Evolutionary conservation across 2,329 filamentous ascomycete genomes (phyloP).

Genomic region (Hypomyces perniciosus): DNA sequence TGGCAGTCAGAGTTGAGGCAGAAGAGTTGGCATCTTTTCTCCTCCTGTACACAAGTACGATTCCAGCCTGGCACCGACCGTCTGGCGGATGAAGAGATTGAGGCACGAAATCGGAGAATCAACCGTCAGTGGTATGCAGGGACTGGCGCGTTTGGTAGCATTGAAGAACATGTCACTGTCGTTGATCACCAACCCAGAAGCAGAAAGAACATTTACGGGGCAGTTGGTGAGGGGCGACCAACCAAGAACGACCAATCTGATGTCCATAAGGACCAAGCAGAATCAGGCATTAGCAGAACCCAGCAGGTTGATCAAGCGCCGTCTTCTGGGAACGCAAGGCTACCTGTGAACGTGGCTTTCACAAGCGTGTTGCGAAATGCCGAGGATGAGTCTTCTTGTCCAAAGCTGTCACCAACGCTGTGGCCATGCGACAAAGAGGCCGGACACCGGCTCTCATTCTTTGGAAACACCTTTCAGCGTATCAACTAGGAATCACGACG

Average conservation of each 20-base stretch:
- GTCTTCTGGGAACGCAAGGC: too few relatives aligned
- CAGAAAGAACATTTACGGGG: not conserved
- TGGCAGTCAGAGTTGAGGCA: not conserved
- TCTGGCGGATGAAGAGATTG: constrained; percentile 19
- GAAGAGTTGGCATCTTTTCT: not conserved
- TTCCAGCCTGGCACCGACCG: constrained; percentile 17
- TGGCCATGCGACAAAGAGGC: too few relatives aligned
- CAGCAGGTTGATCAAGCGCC: too few relatives aligned
- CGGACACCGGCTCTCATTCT: too few relatives aligned
- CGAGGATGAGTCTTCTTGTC: too few relatives aligned
- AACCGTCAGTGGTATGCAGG: constrained; percentile 13
- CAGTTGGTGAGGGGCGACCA: constrained; percentile 6
- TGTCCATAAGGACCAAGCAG: not conserved
- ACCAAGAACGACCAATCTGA: not conserved
- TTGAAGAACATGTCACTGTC: constrained; percentile 29
- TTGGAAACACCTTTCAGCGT: too few relatives aligned
- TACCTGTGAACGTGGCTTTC: too few relatives aligned
- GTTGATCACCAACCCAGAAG: not conserved
- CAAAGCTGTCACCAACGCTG: too few relatives aligned
- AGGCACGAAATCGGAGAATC: constrained; percentile 3
- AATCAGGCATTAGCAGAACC: not conserved
- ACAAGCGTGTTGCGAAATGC: too few relatives aligned
- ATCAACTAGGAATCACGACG: too few relatives aligned
- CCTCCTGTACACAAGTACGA: constrained; percentile 1
- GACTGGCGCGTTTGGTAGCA: not conserved